Evolutionary conservation across 148 eudicot genomes (phyloP).

Genomic region (Rhododendron mucronatum): DNA sequence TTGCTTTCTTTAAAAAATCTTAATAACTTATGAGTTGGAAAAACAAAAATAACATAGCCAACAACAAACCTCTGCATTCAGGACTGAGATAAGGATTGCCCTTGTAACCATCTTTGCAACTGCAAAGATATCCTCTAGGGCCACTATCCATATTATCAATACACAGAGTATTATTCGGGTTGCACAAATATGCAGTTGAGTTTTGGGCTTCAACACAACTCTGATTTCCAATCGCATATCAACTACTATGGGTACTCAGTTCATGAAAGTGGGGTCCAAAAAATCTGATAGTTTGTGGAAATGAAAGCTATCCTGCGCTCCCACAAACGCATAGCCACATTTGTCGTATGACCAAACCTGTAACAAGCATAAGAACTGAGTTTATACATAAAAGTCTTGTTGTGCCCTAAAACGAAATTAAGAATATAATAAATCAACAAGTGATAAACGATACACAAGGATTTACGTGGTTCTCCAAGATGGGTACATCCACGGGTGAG

Average conservation of each 20-base stretch:
- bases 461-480: no score
- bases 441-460: no score
- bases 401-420: no score
- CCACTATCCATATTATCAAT: slow-evolving; percentile 1
- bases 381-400: no score
- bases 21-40: not conserved
- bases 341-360: slow-evolving; percentile 10
- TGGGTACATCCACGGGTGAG: no score
- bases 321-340: slow-evolving; percentile 19
- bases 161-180: slow-evolving; percentile 18
- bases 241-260: slow-evolving; percentile 28
- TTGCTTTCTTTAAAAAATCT: no score
- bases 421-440: no score
- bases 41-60: not conserved
- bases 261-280: not conserved
- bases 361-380: not conserved
- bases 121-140: slow-evolving; percentile 25
- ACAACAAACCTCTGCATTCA: slow-evolving; percentile 14
- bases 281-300: slow-evolving; percentile 16
- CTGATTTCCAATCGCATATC: slow-evolving; percentile 33
- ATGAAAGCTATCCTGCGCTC: not conserved
- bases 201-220: slow-evolving; percentile 24
- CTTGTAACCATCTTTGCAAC: slow-evolving; percentile 17
- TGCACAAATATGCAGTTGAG: slow-evolving; percentile 1
- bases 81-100: slow-evolving; percentile 28